Conservation (phyloP, 2,329 filamentous ascomycete species). For the Tolypocladium inflatum region DNA sequence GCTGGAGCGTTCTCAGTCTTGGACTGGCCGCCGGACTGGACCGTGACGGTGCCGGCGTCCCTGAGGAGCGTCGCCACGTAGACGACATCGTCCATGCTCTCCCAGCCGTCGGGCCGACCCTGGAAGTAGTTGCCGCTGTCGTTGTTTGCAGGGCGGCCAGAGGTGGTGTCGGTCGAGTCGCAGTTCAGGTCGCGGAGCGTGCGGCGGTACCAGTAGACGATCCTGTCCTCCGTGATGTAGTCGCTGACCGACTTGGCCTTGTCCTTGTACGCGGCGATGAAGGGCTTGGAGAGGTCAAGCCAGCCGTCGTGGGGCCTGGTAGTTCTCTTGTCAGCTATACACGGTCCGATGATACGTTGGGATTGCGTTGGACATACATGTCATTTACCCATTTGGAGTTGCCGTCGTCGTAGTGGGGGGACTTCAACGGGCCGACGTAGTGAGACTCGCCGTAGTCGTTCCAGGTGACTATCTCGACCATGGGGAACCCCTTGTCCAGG, state of each 20-base stretch:
- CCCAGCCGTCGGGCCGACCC: slow-evolving; percentile 39
- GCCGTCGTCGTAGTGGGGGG: slow-evolving; percentile 29
- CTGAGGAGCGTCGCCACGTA: slow-evolving; percentile 44
- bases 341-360: too few species aligned
- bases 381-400: slow-evolving; percentile 40
- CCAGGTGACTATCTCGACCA: slow-evolving; percentile 37
- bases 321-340: too few species aligned
- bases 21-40: slow-evolving; percentile 33
- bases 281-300: slow-evolving; percentile 43
- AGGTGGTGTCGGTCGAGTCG: slow-evolving; percentile 41
- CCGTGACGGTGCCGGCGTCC: slow-evolving; percentile 30
- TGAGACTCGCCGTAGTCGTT: slow-evolving; percentile 46
- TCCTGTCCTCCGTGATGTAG: slow-evolving; percentile 36
- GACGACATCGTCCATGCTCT: slow-evolving; percentile 37
- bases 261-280: slow-evolving; percentile 42
- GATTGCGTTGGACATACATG: slow-evolving; percentile 16
- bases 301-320: slow-evolving; percentile 32
- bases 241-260: slow-evolving; percentile 26
- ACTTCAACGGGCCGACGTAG: slow-evolving; percentile 39
- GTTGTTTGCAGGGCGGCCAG: slow-evolving; percentile 27
- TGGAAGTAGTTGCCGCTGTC: slow-evolving; percentile 43
- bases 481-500: slow-evolving; percentile 32
- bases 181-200: slow-evolving; percentile 35
- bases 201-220: slow-evolving; percentile 48
- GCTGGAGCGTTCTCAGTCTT: slow-evolving; percentile 21